phyloP scores from a whole-genome alignment of 2,329 filamentous ascomycete genomes.

The Pestalotiopsis sp. region DNA sequence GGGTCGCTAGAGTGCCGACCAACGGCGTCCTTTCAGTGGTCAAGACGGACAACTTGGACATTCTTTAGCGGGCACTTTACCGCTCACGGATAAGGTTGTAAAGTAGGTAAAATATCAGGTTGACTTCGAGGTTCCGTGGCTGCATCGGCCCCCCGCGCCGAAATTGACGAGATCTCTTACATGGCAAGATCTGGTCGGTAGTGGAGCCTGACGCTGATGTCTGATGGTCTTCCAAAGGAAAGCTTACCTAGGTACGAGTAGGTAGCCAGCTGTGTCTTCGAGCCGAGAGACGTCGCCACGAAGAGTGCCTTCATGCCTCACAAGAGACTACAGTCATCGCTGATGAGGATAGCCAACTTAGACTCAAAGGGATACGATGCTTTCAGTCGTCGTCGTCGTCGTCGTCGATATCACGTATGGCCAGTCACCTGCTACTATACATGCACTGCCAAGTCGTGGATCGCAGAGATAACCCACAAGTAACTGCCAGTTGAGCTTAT shows the following conservation, averaged over 20 bases:
- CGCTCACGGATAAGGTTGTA: background rate
- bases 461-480: background rate
- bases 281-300: too few relatives aligned
- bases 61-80: background rate
- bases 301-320: too few relatives aligned
- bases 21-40: constrained; percentile 5
- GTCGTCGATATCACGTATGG: too few relatives aligned
- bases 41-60: background rate
- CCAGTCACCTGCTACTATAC: too few relatives aligned
- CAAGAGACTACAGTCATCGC: too few relatives aligned
- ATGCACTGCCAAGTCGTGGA: background rate
- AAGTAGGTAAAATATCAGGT: background rate
- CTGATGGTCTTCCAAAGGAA: background rate
- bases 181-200: background rate
- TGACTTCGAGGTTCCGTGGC: background rate
- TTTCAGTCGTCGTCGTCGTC: too few relatives aligned
- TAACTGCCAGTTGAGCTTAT: background rate
- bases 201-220: background rate
- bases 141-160: background rate
- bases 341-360: too few relatives aligned
- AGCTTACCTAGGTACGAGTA: too few relatives aligned
- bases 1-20: background rate
- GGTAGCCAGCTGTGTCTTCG: too few relatives aligned
- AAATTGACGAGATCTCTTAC: background rate
- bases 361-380: too few relatives aligned